Conservation (phyloP, 306 rosid species). For the Cucurbita pepo region DNA sequence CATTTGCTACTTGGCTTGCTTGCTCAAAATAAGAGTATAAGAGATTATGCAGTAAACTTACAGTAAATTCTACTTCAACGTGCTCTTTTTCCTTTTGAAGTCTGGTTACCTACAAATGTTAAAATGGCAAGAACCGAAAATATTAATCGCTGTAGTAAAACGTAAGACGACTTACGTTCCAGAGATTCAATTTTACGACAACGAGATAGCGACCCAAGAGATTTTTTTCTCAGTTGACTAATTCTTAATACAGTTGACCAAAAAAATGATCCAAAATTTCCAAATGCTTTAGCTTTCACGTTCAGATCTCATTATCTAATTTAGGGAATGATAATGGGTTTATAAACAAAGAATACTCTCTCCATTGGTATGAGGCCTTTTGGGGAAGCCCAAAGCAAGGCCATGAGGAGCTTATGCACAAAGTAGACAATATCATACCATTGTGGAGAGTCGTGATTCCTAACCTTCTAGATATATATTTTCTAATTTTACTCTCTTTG, state of each 20-base stretch:
- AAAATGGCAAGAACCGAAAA: neutral
- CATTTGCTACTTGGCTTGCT: neutral
- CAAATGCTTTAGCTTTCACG: neutral
- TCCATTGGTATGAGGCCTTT: too few species aligned
- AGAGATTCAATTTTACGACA: neutral
- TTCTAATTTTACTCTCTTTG: too few species aligned
- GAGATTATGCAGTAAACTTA: conserved; percentile 24
- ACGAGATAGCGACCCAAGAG: neutral
- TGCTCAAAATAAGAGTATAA: neutral
- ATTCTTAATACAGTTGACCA: neutral
- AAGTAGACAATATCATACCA: too few species aligned
- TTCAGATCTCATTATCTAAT: neutral
- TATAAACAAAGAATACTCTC: too few species aligned
- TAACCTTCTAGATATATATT: neutral
- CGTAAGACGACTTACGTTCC: neutral
- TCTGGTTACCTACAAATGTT: conserved; percentile 52
- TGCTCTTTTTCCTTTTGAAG: conserved; percentile 75
- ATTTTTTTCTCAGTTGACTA: neutral
- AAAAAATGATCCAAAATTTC: neutral
- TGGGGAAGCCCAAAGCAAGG: too few species aligned
- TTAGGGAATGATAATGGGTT: too few species aligned
- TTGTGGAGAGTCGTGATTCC: too few species aligned
- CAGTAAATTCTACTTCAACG: conserved; percentile 83
- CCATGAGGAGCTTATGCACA: too few species aligned
- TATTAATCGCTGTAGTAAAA: neutral